Percentiles rank a stretch among this genome's conserved stretches.
phyloP scores from a whole-genome alignment of 2,329 filamentous ascomycete genomes.

The Alternaria sp. region DNA sequence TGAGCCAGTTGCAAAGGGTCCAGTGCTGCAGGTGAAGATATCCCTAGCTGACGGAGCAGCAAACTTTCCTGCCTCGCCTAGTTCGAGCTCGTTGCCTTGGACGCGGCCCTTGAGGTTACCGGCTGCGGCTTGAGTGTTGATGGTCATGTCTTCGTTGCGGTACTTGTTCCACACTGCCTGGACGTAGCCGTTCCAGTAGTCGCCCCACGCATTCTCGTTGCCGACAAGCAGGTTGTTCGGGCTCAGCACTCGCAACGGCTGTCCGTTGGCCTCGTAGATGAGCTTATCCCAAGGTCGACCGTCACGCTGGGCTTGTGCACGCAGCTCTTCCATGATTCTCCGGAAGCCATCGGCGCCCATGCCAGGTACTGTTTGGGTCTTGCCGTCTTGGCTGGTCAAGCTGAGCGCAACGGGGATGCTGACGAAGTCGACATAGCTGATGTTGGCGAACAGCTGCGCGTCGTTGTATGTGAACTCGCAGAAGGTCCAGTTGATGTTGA shows the following conservation, averaged over 20 bases:
- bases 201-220: conserved; percentile 55
- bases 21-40: conserved; percentile 71
- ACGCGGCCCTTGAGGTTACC: conserved; percentile 63
- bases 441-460: conserved; percentile 58
- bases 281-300: conserved; percentile 66
- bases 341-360: conserved; percentile 64
- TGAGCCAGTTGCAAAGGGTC: conserved; percentile 61
- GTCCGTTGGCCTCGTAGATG: conserved; percentile 52
- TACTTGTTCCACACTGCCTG: conserved; percentile 60
- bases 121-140: conserved; percentile 69
- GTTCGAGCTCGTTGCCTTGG: conserved; percentile 48
- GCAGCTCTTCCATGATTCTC: conserved; percentile 60
- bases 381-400: conserved; percentile 53
- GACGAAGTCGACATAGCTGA: conserved; percentile 79
- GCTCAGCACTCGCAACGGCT: conserved; percentile 49
- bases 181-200: conserved; percentile 61
- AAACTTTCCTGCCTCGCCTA: conserved; percentile 57
- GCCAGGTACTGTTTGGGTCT: conserved; percentile 59
- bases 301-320: conserved; percentile 62
- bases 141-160: conserved; percentile 53
- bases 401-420: conserved; percentile 50
- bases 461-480: conserved; percentile 58
- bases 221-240: conserved; percentile 56
- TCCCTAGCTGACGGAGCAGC: conserved; percentile 63
- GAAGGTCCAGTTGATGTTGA: conserved; percentile 54